Evolutionary conservation across 75 land plant species (phyloP).

Genomic region (Sequoiadendron giganteum): DNA sequence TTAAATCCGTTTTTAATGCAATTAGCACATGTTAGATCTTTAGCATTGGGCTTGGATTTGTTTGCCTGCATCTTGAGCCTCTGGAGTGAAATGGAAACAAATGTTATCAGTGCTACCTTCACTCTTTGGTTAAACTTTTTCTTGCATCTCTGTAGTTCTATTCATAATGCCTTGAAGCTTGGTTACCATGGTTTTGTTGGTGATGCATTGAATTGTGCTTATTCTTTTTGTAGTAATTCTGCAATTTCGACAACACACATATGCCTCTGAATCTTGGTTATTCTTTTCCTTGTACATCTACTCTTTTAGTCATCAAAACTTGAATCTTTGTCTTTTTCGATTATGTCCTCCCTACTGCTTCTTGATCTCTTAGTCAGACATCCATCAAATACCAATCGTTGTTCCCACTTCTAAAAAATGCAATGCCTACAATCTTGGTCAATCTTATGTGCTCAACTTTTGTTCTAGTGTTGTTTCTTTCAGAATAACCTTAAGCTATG

Average conservation of each 20-base stretch:
- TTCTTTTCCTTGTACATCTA: too few relatives aligned
- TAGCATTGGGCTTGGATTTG: background rate
- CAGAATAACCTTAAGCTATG: background rate
- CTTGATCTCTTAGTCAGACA: too few relatives aligned
- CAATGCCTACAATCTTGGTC: background rate
- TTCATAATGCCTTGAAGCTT: too few relatives aligned
- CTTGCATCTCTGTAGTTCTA: background rate
- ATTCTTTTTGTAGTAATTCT: too few relatives aligned
- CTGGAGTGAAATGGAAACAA: background rate
- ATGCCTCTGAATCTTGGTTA: too few relatives aligned
- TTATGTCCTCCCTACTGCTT: background rate
- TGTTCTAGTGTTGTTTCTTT: too few relatives aligned
- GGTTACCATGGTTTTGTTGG: background rate
- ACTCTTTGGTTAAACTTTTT: background rate
- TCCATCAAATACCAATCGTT: too few relatives aligned
- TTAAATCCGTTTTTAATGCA: too few relatives aligned
- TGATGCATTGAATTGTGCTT: background rate
- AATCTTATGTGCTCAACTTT: background rate
- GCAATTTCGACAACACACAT: too few relatives aligned
- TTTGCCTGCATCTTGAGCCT: background rate
- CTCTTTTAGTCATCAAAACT: too few relatives aligned
- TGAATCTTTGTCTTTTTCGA: background rate
- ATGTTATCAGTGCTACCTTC: background rate
- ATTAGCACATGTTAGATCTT: background rate
- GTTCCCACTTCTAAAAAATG: background rate